Conservation (phyloP, 1,284 basidiomycete species). For the Apiotrichum akiyoshidainum region DNA sequence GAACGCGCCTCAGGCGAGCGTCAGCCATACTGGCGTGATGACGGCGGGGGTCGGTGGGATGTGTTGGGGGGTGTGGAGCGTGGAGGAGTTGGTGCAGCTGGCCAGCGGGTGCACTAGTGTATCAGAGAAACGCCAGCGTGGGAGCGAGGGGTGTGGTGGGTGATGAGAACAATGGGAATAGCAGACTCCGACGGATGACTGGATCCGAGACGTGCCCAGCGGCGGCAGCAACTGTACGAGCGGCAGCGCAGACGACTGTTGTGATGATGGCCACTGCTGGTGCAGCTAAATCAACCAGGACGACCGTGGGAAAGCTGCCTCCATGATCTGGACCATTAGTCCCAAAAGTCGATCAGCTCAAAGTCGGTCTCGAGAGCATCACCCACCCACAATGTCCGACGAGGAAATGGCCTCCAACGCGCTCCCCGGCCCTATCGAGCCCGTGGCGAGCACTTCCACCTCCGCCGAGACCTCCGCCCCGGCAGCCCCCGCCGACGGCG, state of each 20-base stretch:
- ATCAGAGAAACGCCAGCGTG: no score
- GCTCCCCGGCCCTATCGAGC: neutral
- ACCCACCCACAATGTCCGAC: slow-evolving; percentile 4
- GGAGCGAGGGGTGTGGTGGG: no score
- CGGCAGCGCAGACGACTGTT: no score
- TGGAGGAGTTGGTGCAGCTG: neutral
- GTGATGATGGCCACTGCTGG: no score
- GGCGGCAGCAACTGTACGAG: no score
- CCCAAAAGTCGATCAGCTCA: neutral
- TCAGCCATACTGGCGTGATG: slow-evolving; percentile 55
- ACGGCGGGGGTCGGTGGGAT: neutral
- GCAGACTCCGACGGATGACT: no score
- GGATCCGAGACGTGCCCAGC: no score
- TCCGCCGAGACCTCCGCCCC: neutral
- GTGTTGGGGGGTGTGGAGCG: neutral
- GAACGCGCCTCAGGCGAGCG: slow-evolving; percentile 80
- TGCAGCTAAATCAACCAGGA: no score
- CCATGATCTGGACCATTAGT: neutral
- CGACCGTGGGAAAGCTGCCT: neutral
- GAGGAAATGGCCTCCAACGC: neutral
- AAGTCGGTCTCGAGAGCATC: neutral
- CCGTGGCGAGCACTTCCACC: no score
- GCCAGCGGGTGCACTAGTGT: no score
- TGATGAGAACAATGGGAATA: no score
- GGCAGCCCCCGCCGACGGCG: neutral